Percentiles rank a stretch among this genome's conserved stretches.
Evolutionary conservation across 2,329 filamentous ascomycete species (phyloP).

Genomic region (Neofusicoccum kwambonambiense): DNA sequence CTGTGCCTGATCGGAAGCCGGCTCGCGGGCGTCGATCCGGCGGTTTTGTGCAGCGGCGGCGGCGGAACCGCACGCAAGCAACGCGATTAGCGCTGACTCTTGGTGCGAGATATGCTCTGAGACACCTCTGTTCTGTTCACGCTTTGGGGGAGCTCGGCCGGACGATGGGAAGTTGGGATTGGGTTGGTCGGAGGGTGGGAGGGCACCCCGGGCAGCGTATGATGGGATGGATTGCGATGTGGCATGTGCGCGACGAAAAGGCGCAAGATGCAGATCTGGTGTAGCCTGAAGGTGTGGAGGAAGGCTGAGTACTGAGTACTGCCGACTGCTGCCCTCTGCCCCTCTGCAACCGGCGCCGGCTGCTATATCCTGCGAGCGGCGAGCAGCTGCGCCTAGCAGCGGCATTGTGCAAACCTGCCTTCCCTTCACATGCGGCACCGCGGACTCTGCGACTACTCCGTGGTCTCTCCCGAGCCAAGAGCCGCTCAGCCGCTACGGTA

Average conservation of each 20-base stretch:
- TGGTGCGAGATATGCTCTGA: not conserved
- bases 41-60: not conserved
- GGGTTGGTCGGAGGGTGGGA: not conserved
- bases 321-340: not conserved
- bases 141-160: not conserved
- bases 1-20: not conserved
- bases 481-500: not conserved
- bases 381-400: not conserved
- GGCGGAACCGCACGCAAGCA: not conserved
- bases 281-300: not conserved
- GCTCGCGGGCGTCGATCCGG: constrained; percentile 2
- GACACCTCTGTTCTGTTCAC: not conserved
- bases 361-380: not conserved
- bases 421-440: not conserved
- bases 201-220: not conserved
- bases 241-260: not conserved
- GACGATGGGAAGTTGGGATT: not conserved
- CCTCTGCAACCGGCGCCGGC: not conserved
- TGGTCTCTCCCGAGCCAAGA: no score
- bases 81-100: not conserved
- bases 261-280: not conserved
- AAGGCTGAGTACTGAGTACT: not conserved
- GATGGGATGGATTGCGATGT: not conserved
- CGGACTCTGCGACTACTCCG: not conserved
- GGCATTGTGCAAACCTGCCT: not conserved